Evolutionary conservation across 345 rosid genomes (phyloP).

Genomic region (Luvunga scandens): DNA sequence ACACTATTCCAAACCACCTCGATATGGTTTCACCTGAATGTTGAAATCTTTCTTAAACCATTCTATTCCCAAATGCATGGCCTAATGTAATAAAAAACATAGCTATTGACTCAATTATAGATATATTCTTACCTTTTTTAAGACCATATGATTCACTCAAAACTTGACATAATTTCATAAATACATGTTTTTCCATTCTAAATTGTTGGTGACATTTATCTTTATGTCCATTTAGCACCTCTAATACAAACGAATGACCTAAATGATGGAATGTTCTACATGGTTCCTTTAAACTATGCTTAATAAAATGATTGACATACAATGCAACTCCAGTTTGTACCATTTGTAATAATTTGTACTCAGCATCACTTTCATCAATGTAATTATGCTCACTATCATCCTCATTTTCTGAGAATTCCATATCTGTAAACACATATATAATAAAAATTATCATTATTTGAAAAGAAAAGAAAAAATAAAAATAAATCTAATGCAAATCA

Average conservation of each 20-base stretch:
- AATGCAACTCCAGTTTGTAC: neutral
- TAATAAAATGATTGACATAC: neutral
- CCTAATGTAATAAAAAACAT: neutral
- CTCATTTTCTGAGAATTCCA: neutral
- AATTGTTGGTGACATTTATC: neutral
- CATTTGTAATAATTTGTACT: neutral
- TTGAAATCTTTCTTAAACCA: neutral
- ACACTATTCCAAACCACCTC: neutral
- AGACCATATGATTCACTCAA: neutral
- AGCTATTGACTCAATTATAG: neutral
- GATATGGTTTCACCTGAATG: neutral
- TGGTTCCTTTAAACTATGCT: neutral
- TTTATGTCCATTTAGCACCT: neutral
- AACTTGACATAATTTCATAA: neutral
- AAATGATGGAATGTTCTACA: neutral
- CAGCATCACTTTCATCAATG: too few species aligned
- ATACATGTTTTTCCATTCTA: neutral
- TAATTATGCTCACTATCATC: neutral
- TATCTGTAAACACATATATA: neutral
- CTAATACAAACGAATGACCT: neutral
- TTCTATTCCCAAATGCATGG: neutral
- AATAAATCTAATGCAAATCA: too few species aligned
- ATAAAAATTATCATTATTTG: neutral
- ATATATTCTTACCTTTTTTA: neutral
- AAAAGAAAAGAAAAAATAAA: neutral